Base-by-base conservation (phyloP, 2,329 filamentous ascomycete genomes). In the Dactylella cylindrospora region DNA sequence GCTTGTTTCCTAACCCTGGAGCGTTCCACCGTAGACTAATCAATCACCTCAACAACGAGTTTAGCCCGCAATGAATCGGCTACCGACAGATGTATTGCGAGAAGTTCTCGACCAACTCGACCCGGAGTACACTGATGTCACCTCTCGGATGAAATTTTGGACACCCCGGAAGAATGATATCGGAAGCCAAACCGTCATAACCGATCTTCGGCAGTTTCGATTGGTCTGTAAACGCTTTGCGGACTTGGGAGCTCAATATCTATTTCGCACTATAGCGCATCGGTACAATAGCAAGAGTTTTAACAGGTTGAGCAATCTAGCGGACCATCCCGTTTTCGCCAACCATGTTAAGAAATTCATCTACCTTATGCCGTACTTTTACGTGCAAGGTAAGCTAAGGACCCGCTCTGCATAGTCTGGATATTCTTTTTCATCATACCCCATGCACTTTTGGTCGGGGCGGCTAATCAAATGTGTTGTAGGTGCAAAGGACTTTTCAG, bases 301-400 rank as follows among this genome's bases (percentile, higher is more conserved):
- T 45, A 69, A 73, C 43, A 74, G 75, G 28, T 70, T 82, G 39
- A 74, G 78, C 49, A 73, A 73, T 31, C 75, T 82, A 55, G 75
- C 78, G 25, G 71, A 72, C 41, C 75, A 76, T 65, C 72, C 73
- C 13, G 75, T 79, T 69, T 72, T 82, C 15, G 76, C 78, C 12
- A 70, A 72, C 47, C 75, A 79, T 68, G 80, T 82, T 59, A 79
- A 78, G 68, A 80, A 81, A 67, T 80, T 82, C 70, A 80, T 78
- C 65, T 82, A 82, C 70, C 76, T 82, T 71, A 77, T 82, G 51
- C 79, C 79, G 3, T 80, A 78, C 67, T 81, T 82, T 69, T 81
- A 80, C 70, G 74, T 75, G 57, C 73, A 78, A 73, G 77, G 79
- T 80, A 70, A 68, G 54, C 45, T 38, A n/a, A 59, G 43, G 32